Percentiles rank a stretch among this genome's conserved stretches.
phyloP scores from a whole-genome alignment of 257 asterid genomes.

The Solanum virginianum region DNA sequence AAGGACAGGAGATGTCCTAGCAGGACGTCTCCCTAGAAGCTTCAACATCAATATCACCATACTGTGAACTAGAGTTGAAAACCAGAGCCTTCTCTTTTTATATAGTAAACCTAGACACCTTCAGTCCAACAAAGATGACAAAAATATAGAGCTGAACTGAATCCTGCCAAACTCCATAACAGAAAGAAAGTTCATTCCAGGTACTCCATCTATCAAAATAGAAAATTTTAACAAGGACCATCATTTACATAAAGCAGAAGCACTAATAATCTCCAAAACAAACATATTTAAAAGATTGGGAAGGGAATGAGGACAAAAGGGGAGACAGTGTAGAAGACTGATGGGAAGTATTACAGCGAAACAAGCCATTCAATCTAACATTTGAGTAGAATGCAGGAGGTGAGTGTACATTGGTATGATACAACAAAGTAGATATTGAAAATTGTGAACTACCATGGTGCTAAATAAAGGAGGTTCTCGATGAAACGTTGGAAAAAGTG shows the following conservation, averaged over 20 bases:
- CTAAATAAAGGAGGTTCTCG: background rate
- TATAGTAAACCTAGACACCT: background rate
- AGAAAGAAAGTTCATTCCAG: background rate
- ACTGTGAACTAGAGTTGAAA: background rate
- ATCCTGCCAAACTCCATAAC: background rate
- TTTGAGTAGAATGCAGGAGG: background rate
- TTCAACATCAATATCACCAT: background rate
- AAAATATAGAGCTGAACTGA: background rate
- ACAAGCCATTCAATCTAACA: background rate
- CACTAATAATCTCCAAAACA: background rate
- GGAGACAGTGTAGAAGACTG: background rate
- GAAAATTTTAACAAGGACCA: background rate
- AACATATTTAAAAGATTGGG: background rate
- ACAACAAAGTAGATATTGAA: background rate
- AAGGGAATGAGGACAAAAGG: background rate
- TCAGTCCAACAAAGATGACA: background rate
- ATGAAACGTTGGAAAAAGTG: background rate
- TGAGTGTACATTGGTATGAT: background rate
- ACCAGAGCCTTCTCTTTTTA: background rate
- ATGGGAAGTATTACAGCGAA: background rate
- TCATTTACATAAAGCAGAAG: background rate
- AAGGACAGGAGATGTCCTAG: background rate
- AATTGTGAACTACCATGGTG: background rate
- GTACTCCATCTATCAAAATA: background rate
- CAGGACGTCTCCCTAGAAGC: background rate